These are phyloP conservation scores for Coleophoma crateriformis DNA, from an alignment of 2,329 filamentous ascomycete genomes.

Conservation along the genomic window DNA sequence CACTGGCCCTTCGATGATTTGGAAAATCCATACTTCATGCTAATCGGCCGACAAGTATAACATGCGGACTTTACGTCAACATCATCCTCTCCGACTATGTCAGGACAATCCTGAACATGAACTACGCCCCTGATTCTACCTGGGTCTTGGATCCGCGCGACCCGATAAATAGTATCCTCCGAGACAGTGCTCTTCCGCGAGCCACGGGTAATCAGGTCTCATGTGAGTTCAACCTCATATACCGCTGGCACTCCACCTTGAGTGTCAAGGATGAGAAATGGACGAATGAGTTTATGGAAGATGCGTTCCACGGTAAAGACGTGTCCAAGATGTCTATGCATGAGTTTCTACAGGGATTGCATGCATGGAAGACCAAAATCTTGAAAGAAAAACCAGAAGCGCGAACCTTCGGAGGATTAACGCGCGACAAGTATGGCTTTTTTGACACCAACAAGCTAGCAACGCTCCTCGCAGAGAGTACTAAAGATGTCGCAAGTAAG, in stretches of 20 bases:
- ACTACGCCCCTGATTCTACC: slow-evolving; percentile 32
- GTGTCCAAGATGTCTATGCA: slow-evolving; percentile 53
- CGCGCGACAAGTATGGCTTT: slow-evolving; percentile 56
- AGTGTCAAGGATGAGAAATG: slow-evolving; percentile 34
- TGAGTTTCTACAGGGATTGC: neutral
- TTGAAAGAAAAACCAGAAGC: slow-evolving; percentile 58
- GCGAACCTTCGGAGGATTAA: slow-evolving; percentile 59
- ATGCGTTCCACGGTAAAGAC: slow-evolving; percentile 51
- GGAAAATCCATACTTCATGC: slow-evolving; percentile 50
- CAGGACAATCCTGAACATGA: slow-evolving; percentile 45
- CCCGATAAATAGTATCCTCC: too few species aligned
- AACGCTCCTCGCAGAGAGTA: slow-evolving; percentile 55
- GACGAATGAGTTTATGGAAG: slow-evolving; percentile 62
- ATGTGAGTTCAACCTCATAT: too few species aligned
- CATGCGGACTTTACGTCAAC: slow-evolving; percentile 69
- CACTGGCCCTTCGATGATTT: slow-evolving; percentile 41
- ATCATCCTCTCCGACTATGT: slow-evolving; percentile 75
- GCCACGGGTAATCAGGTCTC: too few species aligned
- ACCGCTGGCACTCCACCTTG: too few species aligned
- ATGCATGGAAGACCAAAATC: slow-evolving; percentile 45
- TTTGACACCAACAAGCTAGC: slow-evolving; percentile 72
- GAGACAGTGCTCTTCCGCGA: too few species aligned
- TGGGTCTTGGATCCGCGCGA: slow-evolving; percentile 79
- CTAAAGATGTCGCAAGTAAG: slow-evolving; percentile 63
- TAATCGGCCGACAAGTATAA: slow-evolving; percentile 64